Conservation (phyloP, 1,284 basidiomycete species). For the Pseudomicrostroma phylloplanum region DNA sequence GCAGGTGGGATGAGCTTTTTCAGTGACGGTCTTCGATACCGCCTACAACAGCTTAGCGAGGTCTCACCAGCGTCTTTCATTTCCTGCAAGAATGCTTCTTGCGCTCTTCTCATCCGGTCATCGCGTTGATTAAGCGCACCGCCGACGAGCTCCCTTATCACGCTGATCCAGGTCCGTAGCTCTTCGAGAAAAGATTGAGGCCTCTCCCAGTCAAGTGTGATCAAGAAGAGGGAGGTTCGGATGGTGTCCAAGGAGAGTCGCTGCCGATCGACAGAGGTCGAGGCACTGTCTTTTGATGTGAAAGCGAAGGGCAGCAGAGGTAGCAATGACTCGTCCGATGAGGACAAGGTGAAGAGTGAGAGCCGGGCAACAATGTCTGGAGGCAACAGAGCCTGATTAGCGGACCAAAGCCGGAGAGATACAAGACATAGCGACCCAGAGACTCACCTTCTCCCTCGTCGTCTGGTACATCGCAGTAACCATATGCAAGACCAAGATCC, state of each 20-base stretch:
- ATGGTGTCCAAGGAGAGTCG: constrained; percentile 48
- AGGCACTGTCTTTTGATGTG: constrained; percentile 56
- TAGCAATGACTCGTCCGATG: constrained; percentile 66
- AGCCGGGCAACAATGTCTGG: constrained; percentile 52
- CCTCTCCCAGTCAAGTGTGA: constrained; percentile 89
- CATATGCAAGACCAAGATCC: constrained; percentile 37
- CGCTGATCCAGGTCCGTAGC: constrained; percentile 70
- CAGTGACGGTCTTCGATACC: too few relatives aligned
- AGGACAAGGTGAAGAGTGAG: constrained; percentile 81
- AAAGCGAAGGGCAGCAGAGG: constrained; percentile 76
- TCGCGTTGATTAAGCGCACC: constrained; percentile 7
- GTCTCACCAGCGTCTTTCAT: background rate
- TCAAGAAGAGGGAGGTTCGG: constrained; percentile 73
- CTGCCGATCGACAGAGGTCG: constrained; percentile 17
- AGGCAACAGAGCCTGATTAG: background rate
- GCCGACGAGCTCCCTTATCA: constrained; percentile 17
- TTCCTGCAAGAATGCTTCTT: background rate
- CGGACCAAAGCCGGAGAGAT: too few relatives aligned
- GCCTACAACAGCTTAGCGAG: too few relatives aligned
- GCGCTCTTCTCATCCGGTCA: background rate
- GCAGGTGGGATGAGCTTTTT: too few relatives aligned
- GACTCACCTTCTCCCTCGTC: constrained; percentile 35
- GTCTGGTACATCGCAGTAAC: constrained; percentile 41
- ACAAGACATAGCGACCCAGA: background rate
- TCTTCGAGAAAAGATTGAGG: constrained; percentile 88